Percentiles rank a stretch among this genome's conserved stretches.
Conservation (phyloP, 2,329 filamentous ascomycete genomes). For the Triangularia setosa region DNA sequence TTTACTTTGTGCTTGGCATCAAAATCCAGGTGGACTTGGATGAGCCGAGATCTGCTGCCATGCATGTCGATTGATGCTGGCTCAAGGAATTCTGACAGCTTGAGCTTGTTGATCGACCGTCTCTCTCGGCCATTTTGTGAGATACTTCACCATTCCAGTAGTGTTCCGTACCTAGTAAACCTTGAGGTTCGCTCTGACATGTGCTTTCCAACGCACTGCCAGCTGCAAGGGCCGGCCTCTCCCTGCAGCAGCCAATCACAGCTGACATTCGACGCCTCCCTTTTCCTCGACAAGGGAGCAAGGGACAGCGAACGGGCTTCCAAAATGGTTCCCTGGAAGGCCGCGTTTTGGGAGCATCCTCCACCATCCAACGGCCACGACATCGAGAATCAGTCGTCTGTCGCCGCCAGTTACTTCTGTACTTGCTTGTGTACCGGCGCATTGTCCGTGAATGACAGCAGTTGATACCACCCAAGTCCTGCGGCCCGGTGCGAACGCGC, state of each 20-base stretch:
- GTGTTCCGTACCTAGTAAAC: background rate
- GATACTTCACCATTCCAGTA: background rate
- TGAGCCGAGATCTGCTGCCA: background rate
- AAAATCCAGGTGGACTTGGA: background rate
- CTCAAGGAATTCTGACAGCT: background rate
- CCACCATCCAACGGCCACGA: background rate
- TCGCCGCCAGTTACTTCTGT: background rate
- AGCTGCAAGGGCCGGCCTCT: background rate
- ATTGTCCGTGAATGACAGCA: conserved; percentile 11
- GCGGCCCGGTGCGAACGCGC: conserved; percentile 14
- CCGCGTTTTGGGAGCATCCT: conserved; percentile 9
- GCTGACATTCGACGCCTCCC: background rate
- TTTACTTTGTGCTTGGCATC: background rate
- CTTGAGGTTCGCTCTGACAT: background rate
- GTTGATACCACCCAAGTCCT: background rate
- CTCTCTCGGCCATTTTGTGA: background rate
- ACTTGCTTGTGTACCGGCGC: background rate
- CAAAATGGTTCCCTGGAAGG: conserved; percentile 5
- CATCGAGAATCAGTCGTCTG: background rate
- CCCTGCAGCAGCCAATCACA: conserved; percentile 12
- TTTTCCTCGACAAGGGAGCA: background rate
- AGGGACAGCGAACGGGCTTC: conserved; percentile 12
- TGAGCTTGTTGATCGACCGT: background rate
- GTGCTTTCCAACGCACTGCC: background rate
- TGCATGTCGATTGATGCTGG: background rate